phyloP scores from a whole-genome alignment of 1,284 basidiomycete species.

The Peniophora sp. region DNA sequence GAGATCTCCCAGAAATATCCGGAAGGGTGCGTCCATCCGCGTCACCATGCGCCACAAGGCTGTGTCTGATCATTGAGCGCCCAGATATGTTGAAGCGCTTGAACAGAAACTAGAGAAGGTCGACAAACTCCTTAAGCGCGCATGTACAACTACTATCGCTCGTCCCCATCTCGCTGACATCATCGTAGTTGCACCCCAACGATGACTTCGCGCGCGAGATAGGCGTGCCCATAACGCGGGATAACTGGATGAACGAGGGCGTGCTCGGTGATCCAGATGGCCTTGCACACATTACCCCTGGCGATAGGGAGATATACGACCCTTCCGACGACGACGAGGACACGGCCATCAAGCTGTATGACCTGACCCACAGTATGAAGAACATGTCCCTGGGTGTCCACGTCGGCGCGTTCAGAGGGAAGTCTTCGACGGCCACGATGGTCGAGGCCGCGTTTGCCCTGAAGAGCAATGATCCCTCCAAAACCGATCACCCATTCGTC shows the following conservation, averaged over 20 bases:
- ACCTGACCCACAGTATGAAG: conserved; percentile 12
- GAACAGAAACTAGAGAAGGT: conserved; percentile 63
- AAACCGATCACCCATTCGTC: conserved; percentile 8
- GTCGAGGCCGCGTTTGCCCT: conserved; percentile 40
- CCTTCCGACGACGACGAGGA: neutral
- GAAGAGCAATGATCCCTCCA: conserved; percentile 16
- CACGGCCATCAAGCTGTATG: conserved; percentile 7
- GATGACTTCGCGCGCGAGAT: neutral
- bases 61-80: neutral
- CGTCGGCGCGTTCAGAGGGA: conserved; percentile 33
- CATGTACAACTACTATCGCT: conserved; percentile 17
- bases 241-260: neutral
- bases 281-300: neutral
- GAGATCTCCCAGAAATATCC: conserved; percentile 76
- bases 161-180: neutral
- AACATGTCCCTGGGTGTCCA: conserved; percentile 25
- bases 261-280: neutral
- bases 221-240: neutral
- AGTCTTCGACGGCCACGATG: conserved; percentile 41
- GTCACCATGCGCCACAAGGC: too few species aligned
- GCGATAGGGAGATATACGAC: neutral
- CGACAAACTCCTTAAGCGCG: conserved; percentile 55
- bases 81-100: conserved; percentile 63
- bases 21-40: neutral
- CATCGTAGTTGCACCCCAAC: neutral